Evolutionary conservation across 1,284 basidiomycete genomes (phyloP).

Genomic region (Megacollybia platyphylla): DNA sequence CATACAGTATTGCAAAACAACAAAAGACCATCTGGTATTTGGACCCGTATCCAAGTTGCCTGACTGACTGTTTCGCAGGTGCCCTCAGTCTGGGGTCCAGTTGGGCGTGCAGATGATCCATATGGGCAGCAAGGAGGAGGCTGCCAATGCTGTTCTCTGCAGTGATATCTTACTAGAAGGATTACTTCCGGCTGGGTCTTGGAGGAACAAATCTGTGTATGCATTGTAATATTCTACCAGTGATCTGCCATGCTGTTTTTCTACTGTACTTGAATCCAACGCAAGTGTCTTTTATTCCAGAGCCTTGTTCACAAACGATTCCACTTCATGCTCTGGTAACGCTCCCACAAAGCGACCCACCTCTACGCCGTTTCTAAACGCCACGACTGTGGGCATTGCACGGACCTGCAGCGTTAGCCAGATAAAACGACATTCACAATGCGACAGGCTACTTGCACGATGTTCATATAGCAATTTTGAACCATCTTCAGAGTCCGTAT

Average conservation of each 20-base stretch:
- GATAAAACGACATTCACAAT: slow-evolving; percentile 9
- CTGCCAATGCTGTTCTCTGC: slow-evolving; percentile 2
- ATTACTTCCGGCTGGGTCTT: too few relatives aligned
- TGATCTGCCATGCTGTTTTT: too few relatives aligned
- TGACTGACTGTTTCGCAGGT: slow-evolving; percentile 32
- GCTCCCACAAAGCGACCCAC: slow-evolving; percentile 51
- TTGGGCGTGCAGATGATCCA: slow-evolving; percentile 79
- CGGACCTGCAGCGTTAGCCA: slow-evolving; percentile 28
- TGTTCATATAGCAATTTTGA: slow-evolving; percentile 33
- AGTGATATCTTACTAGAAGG: not conserved
- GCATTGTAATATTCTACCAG: too few relatives aligned
- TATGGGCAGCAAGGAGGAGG: slow-evolving; percentile 52
- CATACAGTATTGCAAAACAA: slow-evolving; percentile 85
- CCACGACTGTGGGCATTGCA: slow-evolving; percentile 61
- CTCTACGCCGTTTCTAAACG: slow-evolving; percentile 47
- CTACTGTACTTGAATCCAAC: too few relatives aligned
- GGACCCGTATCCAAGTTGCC: slow-evolving; percentile 1
- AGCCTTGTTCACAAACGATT: too few relatives aligned
- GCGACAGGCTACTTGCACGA: slow-evolving; percentile 19
- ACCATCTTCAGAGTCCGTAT: slow-evolving; percentile 49
- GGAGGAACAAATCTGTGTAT: too few relatives aligned
- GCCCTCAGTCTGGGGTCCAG: slow-evolving; percentile 89
- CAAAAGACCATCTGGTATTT: slow-evolving; percentile 77
- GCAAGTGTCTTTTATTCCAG: too few relatives aligned
- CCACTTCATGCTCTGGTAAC: slow-evolving; percentile 23